A percentile compares a stretch with the other conserved stretches of the same genome.
phyloP scores from a whole-genome alignment of 2,329 filamentous ascomycete genomes.

The Fusarium circinatum region DNA sequence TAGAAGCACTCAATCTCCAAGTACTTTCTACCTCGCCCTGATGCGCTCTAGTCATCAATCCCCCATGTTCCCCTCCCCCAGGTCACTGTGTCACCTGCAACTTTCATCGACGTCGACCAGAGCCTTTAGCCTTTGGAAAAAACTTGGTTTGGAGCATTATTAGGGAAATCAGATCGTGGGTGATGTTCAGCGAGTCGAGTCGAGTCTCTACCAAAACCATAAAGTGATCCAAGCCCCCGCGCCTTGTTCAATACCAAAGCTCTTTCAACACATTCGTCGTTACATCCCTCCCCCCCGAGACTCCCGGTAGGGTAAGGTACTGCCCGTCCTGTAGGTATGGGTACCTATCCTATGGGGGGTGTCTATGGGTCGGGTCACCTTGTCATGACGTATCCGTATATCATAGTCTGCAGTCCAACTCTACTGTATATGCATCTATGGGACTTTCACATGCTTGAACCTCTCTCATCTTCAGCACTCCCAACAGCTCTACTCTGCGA shows the following conservation, averaged over 20 bases:
- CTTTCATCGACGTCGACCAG: conserved; percentile 39
- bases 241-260: conserved; percentile 5
- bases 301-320: conserved; percentile 28
- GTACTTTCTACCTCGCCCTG: conserved; percentile 26
- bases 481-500: conserved; percentile 30
- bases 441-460: conserved; percentile 43
- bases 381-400: conserved; percentile 34
- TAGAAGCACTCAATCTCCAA: background rate
- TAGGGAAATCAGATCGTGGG: background rate
- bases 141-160: conserved; percentile 1
- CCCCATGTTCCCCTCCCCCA: conserved; percentile 32
- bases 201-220: conserved; percentile 1
- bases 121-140: conserved; percentile 14
- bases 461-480: conserved; percentile 7
- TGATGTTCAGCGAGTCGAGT: background rate
- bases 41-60: conserved; percentile 15
- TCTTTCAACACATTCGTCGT: conserved; percentile 26
- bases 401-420: conserved; percentile 21
- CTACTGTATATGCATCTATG: conserved; percentile 38
- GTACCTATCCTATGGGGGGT: background rate
- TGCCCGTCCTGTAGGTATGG: conserved; percentile 3
- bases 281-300: conserved; percentile 16
- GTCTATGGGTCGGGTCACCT: conserved; percentile 1
- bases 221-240: conserved; percentile 13
- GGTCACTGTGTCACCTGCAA: conserved; percentile 40